These are phyloP conservation scores for Mycosphaerella arachidis DNA, from an alignment of 2,329 filamentous ascomycete species.

Conservation along the genomic window DNA sequence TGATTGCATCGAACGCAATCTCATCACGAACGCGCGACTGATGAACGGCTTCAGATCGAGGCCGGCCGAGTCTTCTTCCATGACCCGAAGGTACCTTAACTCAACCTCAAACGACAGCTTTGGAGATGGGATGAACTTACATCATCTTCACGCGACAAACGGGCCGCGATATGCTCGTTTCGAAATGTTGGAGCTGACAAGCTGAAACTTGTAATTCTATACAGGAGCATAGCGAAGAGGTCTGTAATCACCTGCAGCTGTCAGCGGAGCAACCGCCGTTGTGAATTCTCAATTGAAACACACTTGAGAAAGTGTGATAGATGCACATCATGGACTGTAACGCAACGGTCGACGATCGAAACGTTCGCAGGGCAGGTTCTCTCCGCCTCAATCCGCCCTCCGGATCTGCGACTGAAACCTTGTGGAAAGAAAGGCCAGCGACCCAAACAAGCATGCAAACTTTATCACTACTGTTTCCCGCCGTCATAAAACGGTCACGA, in stretches of 20 bases:
- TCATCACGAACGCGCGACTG: no score
- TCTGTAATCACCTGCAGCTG: not conserved
- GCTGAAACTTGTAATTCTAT: not conserved
- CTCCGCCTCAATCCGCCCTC: not conserved
- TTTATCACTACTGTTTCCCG: not conserved
- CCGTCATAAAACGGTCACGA: not conserved
- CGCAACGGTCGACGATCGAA: not conserved
- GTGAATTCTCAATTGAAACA: not conserved
- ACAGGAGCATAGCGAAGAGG: not conserved
- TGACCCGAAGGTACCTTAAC: not conserved
- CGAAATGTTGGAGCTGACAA: not conserved
- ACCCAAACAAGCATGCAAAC: not conserved
- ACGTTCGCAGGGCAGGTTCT: not conserved
- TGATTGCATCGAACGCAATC: no score
- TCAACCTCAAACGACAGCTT: conserved; percentile 1
- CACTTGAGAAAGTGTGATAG: not conserved
- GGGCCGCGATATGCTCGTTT: not conserved
- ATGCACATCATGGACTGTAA: not conserved
- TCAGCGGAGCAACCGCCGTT: not conserved
- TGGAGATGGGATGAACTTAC: not conserved
- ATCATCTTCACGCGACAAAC: not conserved
- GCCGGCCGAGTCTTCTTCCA: not conserved
- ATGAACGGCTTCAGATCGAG: not conserved
- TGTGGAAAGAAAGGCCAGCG: not conserved
- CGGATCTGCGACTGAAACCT: not conserved